Evolutionary conservation across 2,329 filamentous ascomycete species (phyloP), one percentile per base, ranked within the genome.

Genomic region (Canariomyces notabilis): DNA sequence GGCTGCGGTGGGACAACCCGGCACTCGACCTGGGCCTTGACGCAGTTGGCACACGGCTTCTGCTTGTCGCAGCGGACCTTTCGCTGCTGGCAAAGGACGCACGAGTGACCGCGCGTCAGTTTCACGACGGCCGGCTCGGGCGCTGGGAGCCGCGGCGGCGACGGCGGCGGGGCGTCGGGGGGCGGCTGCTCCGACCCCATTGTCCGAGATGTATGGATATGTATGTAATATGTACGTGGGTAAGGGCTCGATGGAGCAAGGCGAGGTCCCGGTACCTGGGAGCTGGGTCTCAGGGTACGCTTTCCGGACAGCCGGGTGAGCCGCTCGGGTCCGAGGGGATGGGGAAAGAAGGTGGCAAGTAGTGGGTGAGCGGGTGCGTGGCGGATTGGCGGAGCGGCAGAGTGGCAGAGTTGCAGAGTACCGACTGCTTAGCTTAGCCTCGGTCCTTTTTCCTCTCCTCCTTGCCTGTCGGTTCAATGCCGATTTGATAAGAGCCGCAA

Each of bases 11-110:
- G 68, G 53, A 77, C 65, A 6, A 82, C 76, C 31, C 74, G 72
- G 60, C 82, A 89, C 54, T 85, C 76, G 23, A 75, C 75, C 18
- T 72, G 67, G 42, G 77, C 74, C 64, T 77, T 83, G 60, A 80
- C 69, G 59, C 85, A 88, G 64, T 84, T 83, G 57, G 76, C 71
- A 60, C 85, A 89, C 14, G 85, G 85, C 64, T 82, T 82, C 56
- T 75, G 79, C 64, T 83, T 84, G 64, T 88, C 81, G 64, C 85
- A 89, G 49, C 82, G 82, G 34, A 89, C 76, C 63, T 89, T 89
- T 50, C 84, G 79, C 61, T 86, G 83, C 61, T 89, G 85, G 60
- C 87, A 91, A 16, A 82, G 72, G 12, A 87, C 74, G 58, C 87
- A 91, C 50, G 76, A 79, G 51, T 78, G 77, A 48, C 77, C 77